A percentile compares a stretch with the other conserved stretches of the same genome.
phyloP scores from a whole-genome alignment of 2,329 filamentous ascomycete species.

The Aspergillus amoenus region DNA sequence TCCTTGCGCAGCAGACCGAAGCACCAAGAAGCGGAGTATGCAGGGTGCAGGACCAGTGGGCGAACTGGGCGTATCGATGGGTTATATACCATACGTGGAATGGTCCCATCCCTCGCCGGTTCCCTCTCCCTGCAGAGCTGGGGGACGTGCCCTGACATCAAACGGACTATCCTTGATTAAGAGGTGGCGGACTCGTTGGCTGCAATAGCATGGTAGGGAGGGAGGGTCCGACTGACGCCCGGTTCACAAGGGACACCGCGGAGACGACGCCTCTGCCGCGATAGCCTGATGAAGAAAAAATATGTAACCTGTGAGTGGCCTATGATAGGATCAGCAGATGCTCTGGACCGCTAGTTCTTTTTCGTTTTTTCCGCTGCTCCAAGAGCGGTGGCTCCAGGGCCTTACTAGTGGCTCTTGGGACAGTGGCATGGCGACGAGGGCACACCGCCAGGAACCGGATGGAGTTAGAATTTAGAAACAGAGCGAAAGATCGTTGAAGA shows the following conservation, averaged over 20 bases:
- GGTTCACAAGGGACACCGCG: not conserved
- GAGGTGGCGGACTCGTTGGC: not conserved
- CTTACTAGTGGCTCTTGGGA: constrained; percentile 11
- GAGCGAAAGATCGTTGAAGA: not conserved
- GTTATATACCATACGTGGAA: constrained; percentile 16
- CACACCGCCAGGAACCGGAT: constrained; percentile 9
- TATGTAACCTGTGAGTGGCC: constrained; percentile 10
- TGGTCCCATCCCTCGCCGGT: constrained; percentile 7
- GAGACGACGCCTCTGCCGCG: constrained; percentile 4
- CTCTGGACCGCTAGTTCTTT: constrained; percentile 11
- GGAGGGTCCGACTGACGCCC: not conserved
- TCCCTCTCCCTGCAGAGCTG: not conserved
- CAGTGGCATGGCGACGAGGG: not conserved
- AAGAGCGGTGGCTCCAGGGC: constrained; percentile 10
- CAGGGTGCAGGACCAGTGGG: constrained; percentile 16
- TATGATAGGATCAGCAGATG: constrained; percentile 16
- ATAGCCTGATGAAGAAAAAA: constrained; percentile 7
- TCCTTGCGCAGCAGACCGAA: constrained; percentile 15
- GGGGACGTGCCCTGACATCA: constrained; percentile 7
- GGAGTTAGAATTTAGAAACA: not conserved
- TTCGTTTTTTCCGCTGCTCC: constrained; percentile 1
- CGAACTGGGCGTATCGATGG: constrained; percentile 7
- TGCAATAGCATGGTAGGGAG: not conserved
- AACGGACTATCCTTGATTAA: not conserved
- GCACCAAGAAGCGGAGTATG: constrained; percentile 18